Base-by-base conservation (phyloP, 768 basidiomycete species). In the Phylloporus sp. region DNA sequence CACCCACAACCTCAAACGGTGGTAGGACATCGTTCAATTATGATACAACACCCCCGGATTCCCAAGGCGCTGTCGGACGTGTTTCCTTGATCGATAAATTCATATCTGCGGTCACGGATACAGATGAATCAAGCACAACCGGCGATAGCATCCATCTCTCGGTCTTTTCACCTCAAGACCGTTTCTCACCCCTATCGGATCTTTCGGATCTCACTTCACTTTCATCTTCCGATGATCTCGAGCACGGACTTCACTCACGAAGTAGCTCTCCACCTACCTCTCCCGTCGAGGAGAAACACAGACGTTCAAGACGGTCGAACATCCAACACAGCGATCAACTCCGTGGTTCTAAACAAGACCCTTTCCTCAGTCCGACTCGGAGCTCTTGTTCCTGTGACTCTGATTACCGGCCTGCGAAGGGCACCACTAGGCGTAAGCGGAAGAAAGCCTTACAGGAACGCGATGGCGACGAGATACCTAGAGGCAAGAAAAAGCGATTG, bases 131-230 rank as follows among this genome's bases (percentile, higher is more conserved):
- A 23, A 16, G 35, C 36, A 36, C 32, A 12, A 31, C 47, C 11
- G 45, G 52, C 31, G 45, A 46, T 29, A 31, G 39, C 8, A 18
- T 20, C 6, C 28, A 43, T 18, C 35, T 34, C 40, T 44, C 46
- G 34, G 42, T 29, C 2, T 29, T 45, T 35, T 11, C 56, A 50
- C 47, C 29, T 48, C 55, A 40, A 35, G 55, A 47, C 16, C 58
- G 41, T 47, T 62, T 50, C 7, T 65, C 69, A 8, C 59, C 69
- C 24, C 10, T 61, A 4, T 69, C 69, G 8, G 56, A 59, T 49
- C 44, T 65, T 39, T 69, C 67, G 7, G 60, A 62, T 42, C 67
- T 69, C 24, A 70, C 64, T 10, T 49, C 69, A 11, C 47, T 70
- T 23, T 63, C 67, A 46, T 69, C 46, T 44, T 56, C 53, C 45